A percentile compares a stretch with the other conserved stretches of the same genome.
Conservation (phyloP, 352 stramenopile genomes). For the Phytophthora sp. region DNA sequence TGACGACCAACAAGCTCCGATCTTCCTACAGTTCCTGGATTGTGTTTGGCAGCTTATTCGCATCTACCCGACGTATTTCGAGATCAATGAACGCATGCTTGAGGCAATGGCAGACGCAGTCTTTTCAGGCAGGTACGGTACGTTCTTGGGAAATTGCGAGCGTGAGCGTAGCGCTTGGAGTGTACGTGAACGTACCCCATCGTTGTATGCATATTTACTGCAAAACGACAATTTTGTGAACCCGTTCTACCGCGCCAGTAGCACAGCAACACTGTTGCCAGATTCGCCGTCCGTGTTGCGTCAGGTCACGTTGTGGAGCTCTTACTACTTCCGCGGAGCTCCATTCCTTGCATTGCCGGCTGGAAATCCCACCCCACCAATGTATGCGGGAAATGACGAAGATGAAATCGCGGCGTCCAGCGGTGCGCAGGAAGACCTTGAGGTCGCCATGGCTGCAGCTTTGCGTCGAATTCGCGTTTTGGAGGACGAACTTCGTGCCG, state of each 20-base stretch:
- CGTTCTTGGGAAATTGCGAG: constrained; percentile 90
- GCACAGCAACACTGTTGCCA: constrained; percentile 59
- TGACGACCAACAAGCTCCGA: constrained; percentile 75
- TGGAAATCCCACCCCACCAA: constrained; percentile 54
- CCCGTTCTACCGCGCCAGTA: constrained; percentile 71
- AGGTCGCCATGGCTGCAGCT: constrained; percentile 58
- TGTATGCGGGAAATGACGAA: constrained; percentile 36
- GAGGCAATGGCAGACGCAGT: constrained; percentile 74
- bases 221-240: constrained; percentile 61
- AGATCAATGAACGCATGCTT: constrained; percentile 82
- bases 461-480: constrained; percentile 52
- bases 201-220: constrained; percentile 72
- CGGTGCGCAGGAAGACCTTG: constrained; percentile 58
- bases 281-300: constrained; percentile 59
- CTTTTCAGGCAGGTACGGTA: constrained; percentile 81
- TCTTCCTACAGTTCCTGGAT: constrained; percentile 93
- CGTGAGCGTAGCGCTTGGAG: constrained; percentile 68
- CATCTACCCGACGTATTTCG: constrained; percentile 86
- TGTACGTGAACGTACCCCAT: constrained; percentile 60
- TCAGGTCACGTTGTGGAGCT: constrained; percentile 81
- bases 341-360: constrained; percentile 45
- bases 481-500: constrained; percentile 55
- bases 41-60: constrained; percentile 85
- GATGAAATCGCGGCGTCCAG: constrained; percentile 21
- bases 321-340: constrained; percentile 78